These are phyloP conservation scores for Phytophthora brassicae DNA, from an alignment of 352 stramenopile genomes.

Conservation along the genomic window DNA sequence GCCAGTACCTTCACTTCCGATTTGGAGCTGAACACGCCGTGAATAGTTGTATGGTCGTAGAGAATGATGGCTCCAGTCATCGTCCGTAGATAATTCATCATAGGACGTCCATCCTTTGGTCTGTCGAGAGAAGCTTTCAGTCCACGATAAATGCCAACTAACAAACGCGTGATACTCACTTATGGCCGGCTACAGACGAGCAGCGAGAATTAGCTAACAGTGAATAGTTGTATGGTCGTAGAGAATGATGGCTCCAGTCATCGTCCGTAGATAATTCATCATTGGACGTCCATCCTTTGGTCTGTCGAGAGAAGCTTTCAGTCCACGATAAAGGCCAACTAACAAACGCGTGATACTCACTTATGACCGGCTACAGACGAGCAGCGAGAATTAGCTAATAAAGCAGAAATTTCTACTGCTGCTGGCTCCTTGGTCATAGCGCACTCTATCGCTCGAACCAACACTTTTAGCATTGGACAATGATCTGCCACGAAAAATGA, in stretches of 20 bases:
- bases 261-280: constrained; percentile 51
- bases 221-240: constrained; percentile 55
- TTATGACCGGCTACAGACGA: too few relatives aligned
- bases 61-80: constrained; percentile 63
- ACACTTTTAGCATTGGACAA: constrained; percentile 57
- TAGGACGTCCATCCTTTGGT: constrained; percentile 39
- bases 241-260: constrained; percentile 59
- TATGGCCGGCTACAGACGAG: constrained; percentile 28
- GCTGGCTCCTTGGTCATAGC: constrained; percentile 39
- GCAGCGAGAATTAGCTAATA: constrained; percentile 51
- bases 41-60: constrained; percentile 51
- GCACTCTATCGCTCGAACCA: constrained; percentile 45
- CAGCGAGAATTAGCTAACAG: too few relatives aligned
- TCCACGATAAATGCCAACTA: neutral
- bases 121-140: constrained; percentile 8
- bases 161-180: constrained; percentile 1
- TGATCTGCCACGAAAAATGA: constrained; percentile 70
- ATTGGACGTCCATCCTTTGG: constrained; percentile 42
- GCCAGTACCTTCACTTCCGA: constrained; percentile 53
- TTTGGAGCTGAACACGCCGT: constrained; percentile 54
- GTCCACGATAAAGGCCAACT: too few relatives aligned
- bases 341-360: too few relatives aligned
- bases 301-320: constrained; percentile 14
- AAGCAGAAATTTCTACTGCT: constrained; percentile 36
- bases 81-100: constrained; percentile 49